These are phyloP conservation scores for Pyrenophora tritici-repentis DNA, from an alignment of 2,329 filamentous ascomycete species.

Conservation along the genomic window DNA sequence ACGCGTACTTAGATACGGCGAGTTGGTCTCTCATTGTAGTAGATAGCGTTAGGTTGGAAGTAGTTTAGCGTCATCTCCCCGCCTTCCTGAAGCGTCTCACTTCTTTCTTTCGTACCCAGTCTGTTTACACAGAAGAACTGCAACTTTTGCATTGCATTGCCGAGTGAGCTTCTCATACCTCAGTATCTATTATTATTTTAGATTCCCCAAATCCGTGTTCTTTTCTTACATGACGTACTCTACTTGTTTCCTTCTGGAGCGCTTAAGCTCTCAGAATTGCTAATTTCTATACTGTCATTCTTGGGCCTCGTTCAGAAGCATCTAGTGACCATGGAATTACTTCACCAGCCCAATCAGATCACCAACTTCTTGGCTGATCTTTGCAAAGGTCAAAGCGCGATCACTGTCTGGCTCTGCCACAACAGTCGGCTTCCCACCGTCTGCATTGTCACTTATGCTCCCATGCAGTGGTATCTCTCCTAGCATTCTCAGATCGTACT, in stretches of 20 bases:
- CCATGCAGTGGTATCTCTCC: conserved; percentile 89
- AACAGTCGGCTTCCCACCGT: conserved; percentile 85
- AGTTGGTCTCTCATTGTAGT: no score
- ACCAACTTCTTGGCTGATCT: conserved; percentile 64
- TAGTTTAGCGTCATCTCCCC: no score
- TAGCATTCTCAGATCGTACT: conserved; percentile 77
- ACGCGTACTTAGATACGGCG: no score
- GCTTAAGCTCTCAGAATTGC: conserved; percentile 40
- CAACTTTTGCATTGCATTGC: not conserved
- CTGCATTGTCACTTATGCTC: conserved; percentile 83
- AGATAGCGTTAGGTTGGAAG: no score
- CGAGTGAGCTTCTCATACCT: conserved; percentile 9
- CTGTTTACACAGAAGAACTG: not conserved
- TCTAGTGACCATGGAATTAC: not conserved
- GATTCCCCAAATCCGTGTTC: conserved; percentile 52
- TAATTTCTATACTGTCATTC: no score
- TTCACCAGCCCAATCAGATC: conserved; percentile 21
- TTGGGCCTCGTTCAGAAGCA: no score
- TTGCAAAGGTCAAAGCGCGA: conserved; percentile 72
- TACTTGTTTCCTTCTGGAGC: conserved; percentile 52
- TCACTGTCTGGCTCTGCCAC: conserved; percentile 80
- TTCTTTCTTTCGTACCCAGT: not conserved
- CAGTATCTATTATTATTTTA: conserved; percentile 54
- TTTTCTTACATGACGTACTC: conserved; percentile 57
- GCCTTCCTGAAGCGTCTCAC: not conserved